Conservation (phyloP, 106 monocot species). For the Dioscorea dumetorum region DNA sequence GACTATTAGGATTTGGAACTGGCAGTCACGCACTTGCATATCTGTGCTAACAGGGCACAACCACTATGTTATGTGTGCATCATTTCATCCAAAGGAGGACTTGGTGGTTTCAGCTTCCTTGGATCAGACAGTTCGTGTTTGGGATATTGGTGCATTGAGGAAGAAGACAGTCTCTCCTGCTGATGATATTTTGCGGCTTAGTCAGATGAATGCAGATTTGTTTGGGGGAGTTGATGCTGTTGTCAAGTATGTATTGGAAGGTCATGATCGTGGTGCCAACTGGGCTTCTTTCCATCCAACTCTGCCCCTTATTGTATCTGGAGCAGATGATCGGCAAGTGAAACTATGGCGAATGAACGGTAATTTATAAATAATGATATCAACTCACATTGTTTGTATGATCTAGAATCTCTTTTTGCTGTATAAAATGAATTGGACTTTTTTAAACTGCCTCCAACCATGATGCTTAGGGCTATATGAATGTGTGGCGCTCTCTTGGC, state of each 20-base stretch:
- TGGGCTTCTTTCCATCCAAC: conserved; percentile 65
- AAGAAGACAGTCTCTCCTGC: conserved; percentile 57
- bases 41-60: conserved; percentile 60
- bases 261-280: conserved; percentile 63
- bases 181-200: conserved; percentile 45
- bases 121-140: conserved; percentile 66
- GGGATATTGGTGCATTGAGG: conserved; percentile 57
- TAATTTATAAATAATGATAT: conserved; percentile 6
- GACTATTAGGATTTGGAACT: conserved; percentile 68
- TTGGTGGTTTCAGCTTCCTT: conserved; percentile 64
- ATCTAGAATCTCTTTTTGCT: too few relatives aligned
- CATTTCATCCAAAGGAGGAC: conserved; percentile 68
- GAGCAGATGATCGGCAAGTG: conserved; percentile 67
- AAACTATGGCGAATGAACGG: conserved; percentile 69
- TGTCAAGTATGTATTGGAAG: conserved; percentile 62
- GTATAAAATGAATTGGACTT: too few relatives aligned
- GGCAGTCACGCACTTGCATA: conserved; percentile 62
- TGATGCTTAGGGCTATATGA: background rate
- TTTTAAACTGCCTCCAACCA: too few relatives aligned
- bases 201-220: conserved; percentile 53
- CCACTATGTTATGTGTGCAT: conserved; percentile 70
- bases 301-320: conserved; percentile 62
- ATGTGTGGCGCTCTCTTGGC: background rate
- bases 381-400: background rate
- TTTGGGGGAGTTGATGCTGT: conserved; percentile 64